Conservation (phyloP, 257 asterid species). For the Knoxia roxburghii region DNA sequence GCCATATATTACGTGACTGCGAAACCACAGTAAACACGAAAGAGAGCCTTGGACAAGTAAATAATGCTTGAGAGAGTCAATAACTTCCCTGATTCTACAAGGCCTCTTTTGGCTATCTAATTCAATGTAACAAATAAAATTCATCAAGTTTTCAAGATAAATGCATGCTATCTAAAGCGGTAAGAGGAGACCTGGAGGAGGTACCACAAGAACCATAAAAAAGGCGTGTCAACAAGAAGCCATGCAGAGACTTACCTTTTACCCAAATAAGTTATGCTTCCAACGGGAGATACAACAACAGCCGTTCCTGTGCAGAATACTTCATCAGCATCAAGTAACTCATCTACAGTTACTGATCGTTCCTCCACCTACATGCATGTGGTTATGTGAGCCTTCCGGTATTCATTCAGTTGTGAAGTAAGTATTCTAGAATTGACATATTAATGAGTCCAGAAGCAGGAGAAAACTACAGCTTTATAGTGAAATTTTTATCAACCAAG, state of each 20-base stretch:
- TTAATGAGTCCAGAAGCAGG: not conserved
- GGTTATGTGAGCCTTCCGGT: slow-evolving; percentile 16
- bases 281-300: slow-evolving; percentile 90
- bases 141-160: not conserved
- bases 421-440: no score
- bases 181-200: not conserved
- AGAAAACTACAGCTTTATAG: not conserved
- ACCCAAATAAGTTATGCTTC: slow-evolving; percentile 73
- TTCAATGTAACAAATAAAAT: not conserved
- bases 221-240: not conserved
- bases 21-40: no score
- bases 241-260: slow-evolving; percentile 41
- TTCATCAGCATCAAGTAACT: slow-evolving; percentile 96
- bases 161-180: not conserved
- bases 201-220: not conserved
- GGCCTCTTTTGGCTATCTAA: not conserved
- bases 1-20: no score
- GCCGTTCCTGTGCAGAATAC: slow-evolving; percentile 98
- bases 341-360: slow-evolving; percentile 69
- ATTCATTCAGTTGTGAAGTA: not conserved
- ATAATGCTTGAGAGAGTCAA: not conserved
- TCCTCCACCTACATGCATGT: slow-evolving; percentile 63
- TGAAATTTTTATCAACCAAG: no score
- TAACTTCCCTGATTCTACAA: not conserved
- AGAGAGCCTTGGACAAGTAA: no score